These are phyloP conservation scores for Lycium ferocissimum DNA, from an alignment of 257 asterid species.

Conservation along the genomic window DNA sequence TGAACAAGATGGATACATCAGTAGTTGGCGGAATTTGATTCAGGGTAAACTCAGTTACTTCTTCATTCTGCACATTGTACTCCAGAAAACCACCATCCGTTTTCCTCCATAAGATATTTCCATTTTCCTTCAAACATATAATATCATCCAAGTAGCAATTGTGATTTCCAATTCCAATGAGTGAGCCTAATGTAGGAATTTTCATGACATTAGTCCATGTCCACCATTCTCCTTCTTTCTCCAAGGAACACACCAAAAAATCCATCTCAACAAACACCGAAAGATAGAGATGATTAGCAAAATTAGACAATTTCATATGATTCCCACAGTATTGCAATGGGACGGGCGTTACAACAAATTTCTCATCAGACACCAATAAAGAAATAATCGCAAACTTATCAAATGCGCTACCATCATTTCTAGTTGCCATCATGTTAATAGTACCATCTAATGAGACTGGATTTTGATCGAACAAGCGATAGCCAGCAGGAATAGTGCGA, in stretches of 20 bases:
- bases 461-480: not conserved
- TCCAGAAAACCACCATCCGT: not conserved
- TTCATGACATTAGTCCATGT: not conserved
- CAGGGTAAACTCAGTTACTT: slow-evolving; percentile 4
- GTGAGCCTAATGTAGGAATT: not conserved
- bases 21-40: not conserved
- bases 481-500: not conserved
- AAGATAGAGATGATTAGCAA: not conserved
- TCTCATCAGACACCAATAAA: not conserved
- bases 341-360: not conserved
- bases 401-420: not conserved
- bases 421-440: not conserved
- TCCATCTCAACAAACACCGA: slow-evolving; percentile 7
- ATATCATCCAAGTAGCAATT: slow-evolving; percentile 5
- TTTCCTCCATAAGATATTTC: slow-evolving; percentile 22
- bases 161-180: not conserved
- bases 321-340: not conserved
- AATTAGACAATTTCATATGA: not conserved
- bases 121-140: not conserved
- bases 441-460: not conserved
- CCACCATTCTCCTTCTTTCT: not conserved
- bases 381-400: not conserved
- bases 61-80: not conserved
- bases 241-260: not conserved
- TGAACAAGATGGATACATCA: not conserved